Base-by-base conservation (phyloP, 148 eudicot genomes). In the Vaccinium myrtillus region DNA sequence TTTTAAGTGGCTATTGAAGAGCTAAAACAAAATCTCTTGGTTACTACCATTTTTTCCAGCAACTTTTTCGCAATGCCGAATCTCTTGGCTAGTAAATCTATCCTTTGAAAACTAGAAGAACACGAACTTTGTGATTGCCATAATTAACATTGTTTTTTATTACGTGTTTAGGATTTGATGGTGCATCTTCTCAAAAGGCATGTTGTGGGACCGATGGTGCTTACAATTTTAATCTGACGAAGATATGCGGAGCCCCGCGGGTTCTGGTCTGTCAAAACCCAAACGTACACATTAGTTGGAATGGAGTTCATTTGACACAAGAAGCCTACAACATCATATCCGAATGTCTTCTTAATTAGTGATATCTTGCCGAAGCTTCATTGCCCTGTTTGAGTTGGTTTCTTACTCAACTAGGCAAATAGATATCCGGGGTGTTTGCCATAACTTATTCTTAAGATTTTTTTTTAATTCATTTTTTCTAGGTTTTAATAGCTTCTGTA, bases 281-380 rank as follows among this genome's bases (percentile, higher is more conserved):
- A 2, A 58, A 56, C 23, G 59, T 14, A 10, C 79, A 39, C 4
- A 55, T 83, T 5, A 55, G 54, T 46, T 83, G 85, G 85, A 81
- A 83, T 2, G 85, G 85, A 58, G 27, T 83, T 36, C 85, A 83
- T 25, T n/a, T 58, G 63, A 83, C 80, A 32, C 80, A 83, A 46
- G 5, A 56, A 12, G 85, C 85, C 6, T 53, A 83, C 51, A 13
- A 56, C 1, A 13, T 48, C 49, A 23, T 76, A 19, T 67, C 85
- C 2, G 15, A 0, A 8, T 81, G 83, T 75, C 75, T 81, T 1
- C 18, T 81, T 2, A 27, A 27, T 27, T 27, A 8, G 30, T 39
- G 74, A 81, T 39, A 39, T 61, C 67, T 25, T 46, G 67, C 74
- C 7, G 23, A 10, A 81, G 74, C 71, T 81, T 81, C 18, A 63